Base-by-base conservation (phyloP, 176 grass and related monocot genomes). In the Themeda triandra region DNA sequence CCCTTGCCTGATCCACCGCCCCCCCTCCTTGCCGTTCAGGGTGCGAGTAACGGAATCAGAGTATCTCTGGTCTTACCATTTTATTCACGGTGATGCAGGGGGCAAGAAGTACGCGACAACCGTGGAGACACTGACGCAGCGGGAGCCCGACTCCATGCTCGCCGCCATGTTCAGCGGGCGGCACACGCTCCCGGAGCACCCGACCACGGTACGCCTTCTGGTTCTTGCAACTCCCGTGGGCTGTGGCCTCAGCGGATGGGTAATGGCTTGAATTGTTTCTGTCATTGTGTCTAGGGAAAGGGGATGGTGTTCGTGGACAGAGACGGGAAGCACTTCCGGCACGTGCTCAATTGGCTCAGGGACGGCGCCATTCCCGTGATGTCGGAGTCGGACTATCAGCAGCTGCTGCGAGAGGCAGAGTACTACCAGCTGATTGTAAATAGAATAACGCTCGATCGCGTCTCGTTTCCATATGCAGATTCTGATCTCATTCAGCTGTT, bases 111-210 rank as follows among this genome's bases (percentile, higher is more conserved):
- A 93, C 63, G 77, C 89, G 14, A 95, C 95, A 12, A 98, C 95
- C 39, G 66, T 91, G 29, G 92, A 95, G 83, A 98, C 92, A 80
- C 95, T 98, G 59, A 98, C 92, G 49, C 91, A 91, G 70, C 87
- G 92, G 77, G 95, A 98, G 60, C 89, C 95, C 63, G 82, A 89
- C 13, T 98, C 95, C 79, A 95, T 95, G 95, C 87, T 98, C 49
- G 92, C 82, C 77, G 92, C 92, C 63, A 98, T 98, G 95, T 95
- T 98, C 85, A 98, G 95, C 84, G 92, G 92, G 28, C 85, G 92
- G 80, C 89, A 95, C 90, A 90, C 79, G 62, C 71, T 98, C 82
- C 68, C 66, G 69, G 75, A 60, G 3, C 84, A 97, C 66, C 44
- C 87, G 32, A 39, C 85, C 70, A 92, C 87, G 89, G 92, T 94